Evolutionary conservation across 177 flowering plant genomes (phyloP).

Genomic region (Vitis hybrid): DNA sequence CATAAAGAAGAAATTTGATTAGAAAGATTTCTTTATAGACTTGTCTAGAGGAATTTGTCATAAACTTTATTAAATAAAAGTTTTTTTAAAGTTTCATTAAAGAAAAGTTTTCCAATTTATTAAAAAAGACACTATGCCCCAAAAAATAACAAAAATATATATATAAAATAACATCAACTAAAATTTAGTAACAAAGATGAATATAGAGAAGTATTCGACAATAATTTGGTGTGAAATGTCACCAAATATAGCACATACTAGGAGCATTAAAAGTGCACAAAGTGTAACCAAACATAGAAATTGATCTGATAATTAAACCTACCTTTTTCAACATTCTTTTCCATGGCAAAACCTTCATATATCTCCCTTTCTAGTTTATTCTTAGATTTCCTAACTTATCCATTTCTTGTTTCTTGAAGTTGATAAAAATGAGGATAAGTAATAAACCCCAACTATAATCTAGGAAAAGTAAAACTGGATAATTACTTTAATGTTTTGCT

Average conservation of each 20-base stretch:
- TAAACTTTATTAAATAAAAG: no score
- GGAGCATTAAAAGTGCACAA: background rate
- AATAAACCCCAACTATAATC: background rate
- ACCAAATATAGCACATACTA: no score
- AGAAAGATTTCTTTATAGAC: no score
- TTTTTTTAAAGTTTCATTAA: no score
- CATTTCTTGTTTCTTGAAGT: conserved; percentile 27
- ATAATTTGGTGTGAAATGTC: background rate
- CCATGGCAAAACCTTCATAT: conserved; percentile 11
- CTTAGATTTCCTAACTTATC: background rate
- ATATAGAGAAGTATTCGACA: background rate
- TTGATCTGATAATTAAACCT: background rate
- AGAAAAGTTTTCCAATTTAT: no score
- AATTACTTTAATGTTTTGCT: conserved; percentile 8
- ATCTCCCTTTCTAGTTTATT: conserved; percentile 22
- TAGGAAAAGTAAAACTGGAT: background rate
- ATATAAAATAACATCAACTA: no score
- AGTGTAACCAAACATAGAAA: background rate
- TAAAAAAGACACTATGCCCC: no score
- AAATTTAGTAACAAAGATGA: background rate
- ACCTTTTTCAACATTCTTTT: conserved; percentile 30
- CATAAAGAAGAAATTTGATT: no score
- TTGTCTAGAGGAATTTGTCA: no score
- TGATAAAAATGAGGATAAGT: background rate
- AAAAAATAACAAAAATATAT: no score